Base-by-base conservation (phyloP, 2,329 filamentous ascomycete species). In the Cytospora mali region DNA sequence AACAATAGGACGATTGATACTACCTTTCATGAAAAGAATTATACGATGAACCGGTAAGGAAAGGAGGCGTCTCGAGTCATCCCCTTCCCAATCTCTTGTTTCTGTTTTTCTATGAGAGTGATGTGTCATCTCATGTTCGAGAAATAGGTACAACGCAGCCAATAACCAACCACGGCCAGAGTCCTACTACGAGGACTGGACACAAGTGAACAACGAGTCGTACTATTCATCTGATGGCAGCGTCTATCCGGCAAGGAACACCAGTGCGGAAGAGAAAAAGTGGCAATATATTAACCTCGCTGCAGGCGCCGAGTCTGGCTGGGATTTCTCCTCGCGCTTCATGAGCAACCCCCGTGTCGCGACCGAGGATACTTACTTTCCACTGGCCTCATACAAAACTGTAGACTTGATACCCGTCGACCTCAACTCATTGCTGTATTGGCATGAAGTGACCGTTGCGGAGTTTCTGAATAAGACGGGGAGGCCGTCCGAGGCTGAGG, bases 81-180 rank as follows among this genome's bases (percentile, higher is more conserved):
- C 35, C 6, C 18, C 21, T 33, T 23, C 46, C 9, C 4, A n/a
- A n/a, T n/a, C n/a, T n/a, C n/a, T n/a, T n/a, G n/a, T n/a, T n/a
- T n/a, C n/a, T n/a, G n/a, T n/a, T n/a, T n/a, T n/a, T n/a, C n/a
- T n/a, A n/a, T n/a, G n/a, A n/a, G n/a, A n/a, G n/a, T n/a, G n/a
- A n/a, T n/a, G n/a, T n/a, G n/a, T n/a, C n/a, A n/a, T 5, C 46
- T 42, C 53, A 61, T 21, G 49, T 49, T 39, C 16, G 16, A 13
- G 33, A 18, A 13, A 29, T 57, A 79, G 82, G 49, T 86, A 89
- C 69, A 79, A 79, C 2, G 88, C 89, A 7, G 72, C 75, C 14
- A 90, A 90, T 72, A 89, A 82, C 1, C 83, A 88, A 68, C 88
- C 88, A 1, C 82, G 88, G 2, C 88, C 88, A 1, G 88, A 90